Evolutionary conservation across 768 basidiomycete species (phyloP).

Genomic region (Rhodosporidiobolus sp.): DNA sequence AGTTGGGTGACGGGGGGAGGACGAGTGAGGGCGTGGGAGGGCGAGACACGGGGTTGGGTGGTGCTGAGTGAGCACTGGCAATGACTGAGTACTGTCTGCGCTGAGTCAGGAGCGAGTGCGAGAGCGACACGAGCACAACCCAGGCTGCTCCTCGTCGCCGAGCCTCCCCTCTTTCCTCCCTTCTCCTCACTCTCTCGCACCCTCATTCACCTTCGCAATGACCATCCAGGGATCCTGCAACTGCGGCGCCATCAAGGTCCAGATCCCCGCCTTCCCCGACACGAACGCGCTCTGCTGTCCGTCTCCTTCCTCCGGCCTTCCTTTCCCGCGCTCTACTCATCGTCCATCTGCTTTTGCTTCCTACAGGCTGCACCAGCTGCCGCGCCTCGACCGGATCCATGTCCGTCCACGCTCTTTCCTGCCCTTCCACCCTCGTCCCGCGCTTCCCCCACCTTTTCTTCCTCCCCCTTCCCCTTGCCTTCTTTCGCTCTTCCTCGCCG

Average conservation of each 20-base stretch:
- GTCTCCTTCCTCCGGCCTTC: neutral
- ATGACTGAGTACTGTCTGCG: neutral
- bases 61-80: neutral
- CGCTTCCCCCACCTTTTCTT: too few species aligned
- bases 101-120: neutral
- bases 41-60: neutral
- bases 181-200: neutral
- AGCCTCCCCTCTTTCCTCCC: neutral
- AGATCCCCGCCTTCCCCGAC: neutral
- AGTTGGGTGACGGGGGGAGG: too few species aligned
- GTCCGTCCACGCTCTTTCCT: neutral
- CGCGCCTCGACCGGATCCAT: conserved; percentile 10
- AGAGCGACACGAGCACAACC: neutral
- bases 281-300: conserved; percentile 17
- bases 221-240: conserved; percentile 13
- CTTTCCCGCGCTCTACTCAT: neutral
- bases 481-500: neutral
- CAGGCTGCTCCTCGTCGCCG: too few species aligned
- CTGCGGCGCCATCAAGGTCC: conserved; percentile 17
- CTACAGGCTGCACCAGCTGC: conserved; percentile 26
- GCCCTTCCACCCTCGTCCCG: neutral
- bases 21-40: neutral
- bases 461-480: too few species aligned
- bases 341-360: too few species aligned
- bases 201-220: neutral